Evolutionary conservation across 2,329 filamentous ascomycete genomes (phyloP).

Genomic region (Fusarium mundagurra): DNA sequence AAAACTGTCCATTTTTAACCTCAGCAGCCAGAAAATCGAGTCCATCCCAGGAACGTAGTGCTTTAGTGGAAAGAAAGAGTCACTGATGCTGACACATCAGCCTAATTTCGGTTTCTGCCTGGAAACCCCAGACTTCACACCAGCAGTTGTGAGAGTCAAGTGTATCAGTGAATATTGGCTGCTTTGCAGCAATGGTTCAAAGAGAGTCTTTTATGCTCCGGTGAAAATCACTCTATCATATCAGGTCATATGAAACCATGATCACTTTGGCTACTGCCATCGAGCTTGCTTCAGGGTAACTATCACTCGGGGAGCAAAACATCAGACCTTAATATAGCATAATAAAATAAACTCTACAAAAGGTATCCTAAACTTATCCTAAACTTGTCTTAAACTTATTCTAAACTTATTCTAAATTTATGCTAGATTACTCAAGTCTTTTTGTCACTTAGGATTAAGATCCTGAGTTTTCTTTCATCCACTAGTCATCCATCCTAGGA

Average conservation of each 20-base stretch:
- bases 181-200: background rate
- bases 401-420: background rate
- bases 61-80: constrained; percentile 24
- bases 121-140: background rate
- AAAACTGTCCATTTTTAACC: constrained; percentile 9
- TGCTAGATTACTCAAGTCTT: background rate
- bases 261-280: background rate
- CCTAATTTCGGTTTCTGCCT: constrained; percentile 5
- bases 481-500: background rate
- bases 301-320: background rate
- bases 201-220: background rate
- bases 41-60: background rate
- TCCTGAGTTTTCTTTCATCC: background rate
- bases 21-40: constrained; percentile 1
- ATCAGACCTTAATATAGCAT: background rate
- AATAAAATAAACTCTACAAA: background rate
- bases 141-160: background rate
- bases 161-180: background rate
- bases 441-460: background rate
- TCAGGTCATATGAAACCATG: background rate
- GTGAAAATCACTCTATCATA: background rate
- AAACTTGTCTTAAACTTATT: too few relatives aligned
- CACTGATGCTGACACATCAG: background rate
- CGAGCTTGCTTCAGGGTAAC: background rate
- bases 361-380: background rate